phyloP scores from a whole-genome alignment of 257 asterid genomes.

The Solanum clarkiae region DNA sequence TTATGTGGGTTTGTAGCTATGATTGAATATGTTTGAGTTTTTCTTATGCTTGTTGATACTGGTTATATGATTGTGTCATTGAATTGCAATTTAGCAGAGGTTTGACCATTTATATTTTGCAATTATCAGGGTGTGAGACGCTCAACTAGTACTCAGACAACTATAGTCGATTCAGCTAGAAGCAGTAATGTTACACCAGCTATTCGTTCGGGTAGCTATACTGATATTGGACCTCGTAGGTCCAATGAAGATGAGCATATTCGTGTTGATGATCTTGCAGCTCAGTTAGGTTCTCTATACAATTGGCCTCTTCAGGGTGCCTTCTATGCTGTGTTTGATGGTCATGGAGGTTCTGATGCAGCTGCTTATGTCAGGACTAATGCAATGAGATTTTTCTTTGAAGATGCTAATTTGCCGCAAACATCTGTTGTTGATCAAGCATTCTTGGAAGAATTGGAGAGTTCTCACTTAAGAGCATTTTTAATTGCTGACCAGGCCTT shows the following conservation, averaged over 20 bases:
- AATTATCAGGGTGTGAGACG: slow-evolving; percentile 54
- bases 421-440: slow-evolving; percentile 37
- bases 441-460: slow-evolving; percentile 48
- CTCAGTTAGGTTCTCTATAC: slow-evolving; percentile 44
- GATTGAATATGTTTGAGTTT: neutral
- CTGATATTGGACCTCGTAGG: slow-evolving; percentile 74
- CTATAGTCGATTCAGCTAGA: slow-evolving; percentile 20
- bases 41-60: neutral
- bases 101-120: neutral
- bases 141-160: slow-evolving; percentile 42
- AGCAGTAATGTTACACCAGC: slow-evolving; percentile 27
- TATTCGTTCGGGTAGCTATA: slow-evolving; percentile 77
- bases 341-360: slow-evolving; percentile 91
- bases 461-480: slow-evolving; percentile 45
- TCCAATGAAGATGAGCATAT: slow-evolving; percentile 79
- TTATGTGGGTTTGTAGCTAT: neutral
- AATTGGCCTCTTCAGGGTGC: slow-evolving; percentile 64
- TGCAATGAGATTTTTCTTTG: slow-evolving; percentile 53
- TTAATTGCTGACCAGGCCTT: slow-evolving; percentile 63
- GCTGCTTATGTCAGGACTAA: slow-evolving; percentile 62
- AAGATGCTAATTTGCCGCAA: slow-evolving; percentile 58
- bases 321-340: slow-evolving; percentile 85
- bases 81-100: neutral
- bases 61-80: neutral
- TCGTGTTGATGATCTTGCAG: slow-evolving; percentile 56